Conservation (phyloP, 495 filamentous ascomycete species). For the Annulohypoxylon nitens region DNA sequence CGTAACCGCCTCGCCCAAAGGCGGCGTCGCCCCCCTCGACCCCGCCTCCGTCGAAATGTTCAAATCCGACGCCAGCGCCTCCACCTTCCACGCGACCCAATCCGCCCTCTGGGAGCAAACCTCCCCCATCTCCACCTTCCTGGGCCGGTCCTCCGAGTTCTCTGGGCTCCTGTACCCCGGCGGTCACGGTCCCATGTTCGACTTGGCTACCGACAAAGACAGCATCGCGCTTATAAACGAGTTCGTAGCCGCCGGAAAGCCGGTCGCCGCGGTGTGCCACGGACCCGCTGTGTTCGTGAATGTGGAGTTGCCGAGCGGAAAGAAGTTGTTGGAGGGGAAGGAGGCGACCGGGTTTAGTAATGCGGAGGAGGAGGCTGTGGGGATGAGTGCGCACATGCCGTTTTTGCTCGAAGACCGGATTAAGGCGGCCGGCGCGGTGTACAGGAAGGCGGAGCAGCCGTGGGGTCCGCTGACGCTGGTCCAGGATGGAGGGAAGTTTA, state of each 20-base stretch:
- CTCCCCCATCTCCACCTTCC: constrained; percentile 62
- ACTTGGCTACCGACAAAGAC: constrained; percentile 65
- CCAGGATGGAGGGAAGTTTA: constrained; percentile 66
- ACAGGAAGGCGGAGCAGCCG: constrained; percentile 68
- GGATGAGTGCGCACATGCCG: constrained; percentile 67
- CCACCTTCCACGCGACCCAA: constrained; percentile 65
- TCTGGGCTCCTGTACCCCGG: constrained; percentile 81
- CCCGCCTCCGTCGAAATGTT: constrained; percentile 71
- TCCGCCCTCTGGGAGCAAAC: constrained; percentile 74
- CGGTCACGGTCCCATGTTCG: constrained; percentile 86
- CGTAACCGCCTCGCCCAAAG: constrained; percentile 74
- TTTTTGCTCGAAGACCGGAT: constrained; percentile 74
- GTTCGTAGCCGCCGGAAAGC: constrained; percentile 71
- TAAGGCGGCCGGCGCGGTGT: constrained; percentile 62
- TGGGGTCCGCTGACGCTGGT: constrained; percentile 73
- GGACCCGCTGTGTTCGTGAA: constrained; percentile 73
- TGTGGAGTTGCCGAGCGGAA: constrained; percentile 65
- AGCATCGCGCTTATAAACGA: constrained; percentile 70
- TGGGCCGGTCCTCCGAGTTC: constrained; percentile 69
- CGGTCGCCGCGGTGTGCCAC: constrained; percentile 77
- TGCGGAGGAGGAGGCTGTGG: constrained; percentile 70
- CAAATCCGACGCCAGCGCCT: constrained; percentile 65
- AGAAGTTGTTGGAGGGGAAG: constrained; percentile 66
- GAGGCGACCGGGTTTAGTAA: constrained; percentile 77
- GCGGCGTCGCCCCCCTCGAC: constrained; percentile 77